Conservation (phyloP, 1,284 basidiomycete species). For the Puccinia polysora region DNA sequence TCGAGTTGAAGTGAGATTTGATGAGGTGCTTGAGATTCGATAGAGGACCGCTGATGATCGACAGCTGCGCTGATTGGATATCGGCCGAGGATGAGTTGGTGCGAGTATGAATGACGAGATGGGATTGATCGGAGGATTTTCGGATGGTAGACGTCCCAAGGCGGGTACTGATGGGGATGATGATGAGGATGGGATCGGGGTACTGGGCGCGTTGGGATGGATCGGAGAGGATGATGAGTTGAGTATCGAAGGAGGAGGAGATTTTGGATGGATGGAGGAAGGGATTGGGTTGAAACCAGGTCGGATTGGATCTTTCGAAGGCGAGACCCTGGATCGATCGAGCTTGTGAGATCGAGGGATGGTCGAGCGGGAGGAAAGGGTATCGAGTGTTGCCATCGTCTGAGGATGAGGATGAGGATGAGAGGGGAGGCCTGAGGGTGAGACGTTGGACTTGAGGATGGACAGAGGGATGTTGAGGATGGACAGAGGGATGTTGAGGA, state of each 20-base stretch:
- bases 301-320: constrained; percentile 25
- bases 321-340: not conserved
- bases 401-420: too few species aligned
- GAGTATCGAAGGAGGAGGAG: not conserved
- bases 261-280: not conserved
- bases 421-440: too few species aligned
- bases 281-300: constrained; percentile 5
- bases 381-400: not conserved
- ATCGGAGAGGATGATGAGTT: not conserved
- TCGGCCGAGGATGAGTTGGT: not conserved
- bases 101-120: not conserved
- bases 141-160: not conserved
- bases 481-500: too few species aligned
- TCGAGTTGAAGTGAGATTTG: not conserved
- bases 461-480: too few species aligned
- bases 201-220: not conserved
- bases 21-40: not conserved
- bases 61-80: not conserved
- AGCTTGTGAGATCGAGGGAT: not conserved
- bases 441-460: too few species aligned
- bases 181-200: too few species aligned
- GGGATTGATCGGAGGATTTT: too few species aligned
- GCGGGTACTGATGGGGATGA: constrained; percentile 7
- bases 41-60: not conserved
- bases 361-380: not conserved